Base-by-base conservation (phyloP, 345 rosid species). In the Populus alba region DNA sequence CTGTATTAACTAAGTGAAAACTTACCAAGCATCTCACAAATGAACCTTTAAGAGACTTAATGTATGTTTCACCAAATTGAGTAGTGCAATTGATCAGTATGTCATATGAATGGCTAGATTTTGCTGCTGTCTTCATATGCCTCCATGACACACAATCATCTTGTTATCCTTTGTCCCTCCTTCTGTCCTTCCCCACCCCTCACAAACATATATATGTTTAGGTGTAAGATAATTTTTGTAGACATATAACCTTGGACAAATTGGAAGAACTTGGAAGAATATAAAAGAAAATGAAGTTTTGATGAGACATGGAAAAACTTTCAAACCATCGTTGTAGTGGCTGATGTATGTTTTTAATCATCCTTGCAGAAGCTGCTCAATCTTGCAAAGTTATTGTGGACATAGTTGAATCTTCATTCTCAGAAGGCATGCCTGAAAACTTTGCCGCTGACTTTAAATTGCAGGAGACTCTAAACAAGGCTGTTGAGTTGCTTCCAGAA, bases 301-400 rank as follows among this genome's bases (percentile, higher is more conserved):
- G 66, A 49, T 68, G 38, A 74, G 57, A 59, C 69, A 67, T 66
- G n/a, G n/a, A 65, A 9, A n/a, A 41, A 53, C 11, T 13, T 47
- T 47, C 45, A 13, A 68, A 59, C 61, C 70, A 73, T 57, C 55
- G 11, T 41, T 41, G 22, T 76, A 45, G 53, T 25, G 81, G 82
- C 88, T 86, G 70, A 85, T 83, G 13, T 66, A 68, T 77, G 47
- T 82, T 76, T 76, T 49, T 15, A 59, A 72, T 70, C 51, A 71
- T 87, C 80, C 80, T 80, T 90, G 90, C 96, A 93, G 98, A 93
- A 86, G 97, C 98, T 88, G 98, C 98, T 70, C 88, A 88, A 83
- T 87, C 91, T 79, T 93, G 98, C 85, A 88, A 86, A 84, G 90
- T 87, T 68, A 86, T 93, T 87, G 89, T 90, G 87, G 98, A 93